Percentiles rank a stretch among this genome's conserved stretches.
These are phyloP conservation scores for Hypoxylon crocopeplum DNA, from an alignment of 495 filamentous ascomycete genomes.

Conservation along the genomic window DNA sequence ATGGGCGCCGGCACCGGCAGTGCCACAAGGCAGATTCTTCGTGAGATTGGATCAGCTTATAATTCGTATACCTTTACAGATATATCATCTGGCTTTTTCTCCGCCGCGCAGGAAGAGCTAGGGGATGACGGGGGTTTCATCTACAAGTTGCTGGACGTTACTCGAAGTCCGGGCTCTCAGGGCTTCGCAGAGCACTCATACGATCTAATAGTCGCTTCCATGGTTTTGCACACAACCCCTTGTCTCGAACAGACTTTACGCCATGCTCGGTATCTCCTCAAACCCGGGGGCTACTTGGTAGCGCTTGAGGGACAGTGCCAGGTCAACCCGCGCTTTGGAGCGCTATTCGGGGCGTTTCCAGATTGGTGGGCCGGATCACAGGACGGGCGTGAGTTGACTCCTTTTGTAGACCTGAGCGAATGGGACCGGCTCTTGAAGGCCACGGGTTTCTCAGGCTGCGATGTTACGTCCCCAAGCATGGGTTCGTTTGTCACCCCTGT, in stretches of 20 bases:
- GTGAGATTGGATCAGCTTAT: too few relatives aligned
- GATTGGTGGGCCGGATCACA: slow-evolving; percentile 52
- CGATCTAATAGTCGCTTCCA: slow-evolving; percentile 57
- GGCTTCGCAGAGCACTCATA: slow-evolving; percentile 29
- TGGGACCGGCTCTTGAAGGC: slow-evolving; percentile 51
- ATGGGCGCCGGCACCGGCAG: too few relatives aligned
- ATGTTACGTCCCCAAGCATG: not conserved
- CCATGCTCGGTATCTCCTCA: slow-evolving; percentile 39
- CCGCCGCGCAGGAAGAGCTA: too few relatives aligned
- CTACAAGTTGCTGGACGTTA: too few relatives aligned
- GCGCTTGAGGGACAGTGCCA: slow-evolving; percentile 29
- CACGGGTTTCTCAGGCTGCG: slow-evolving; percentile 20
- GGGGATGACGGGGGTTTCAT: too few relatives aligned
- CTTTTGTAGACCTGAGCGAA: slow-evolving; percentile 32
- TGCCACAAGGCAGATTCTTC: too few relatives aligned
- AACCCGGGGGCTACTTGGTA: slow-evolving; percentile 43
- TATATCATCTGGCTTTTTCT: too few relatives aligned
- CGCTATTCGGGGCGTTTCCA: slow-evolving; percentile 47
- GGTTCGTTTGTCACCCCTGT: too few relatives aligned
- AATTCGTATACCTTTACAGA: too few relatives aligned
- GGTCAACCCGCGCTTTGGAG: slow-evolving; percentile 27
- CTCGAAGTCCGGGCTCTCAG: too few relatives aligned
- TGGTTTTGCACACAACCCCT: slow-evolving; percentile 54
- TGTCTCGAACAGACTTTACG: slow-evolving; percentile 32
- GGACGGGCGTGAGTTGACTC: too few relatives aligned